A percentile compares a stretch with the other conserved stretches of the same genome.
phyloP scores from a whole-genome alignment of 495 filamentous ascomycete species.

The Tuber borchii region DNA sequence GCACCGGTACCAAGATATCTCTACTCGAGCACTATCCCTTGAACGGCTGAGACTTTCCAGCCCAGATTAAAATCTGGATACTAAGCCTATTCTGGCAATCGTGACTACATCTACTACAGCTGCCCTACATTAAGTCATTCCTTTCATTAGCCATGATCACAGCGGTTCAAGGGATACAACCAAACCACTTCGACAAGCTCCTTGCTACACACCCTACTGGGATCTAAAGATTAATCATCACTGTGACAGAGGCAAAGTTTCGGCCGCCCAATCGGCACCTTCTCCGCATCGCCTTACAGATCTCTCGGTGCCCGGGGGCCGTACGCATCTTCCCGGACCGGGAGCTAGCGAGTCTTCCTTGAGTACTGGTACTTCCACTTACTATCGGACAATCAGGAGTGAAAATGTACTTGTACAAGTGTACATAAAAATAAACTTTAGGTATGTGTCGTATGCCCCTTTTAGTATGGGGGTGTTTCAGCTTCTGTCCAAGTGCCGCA shows the following conservation, averaged over 20 bases:
- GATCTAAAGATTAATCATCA: neutral
- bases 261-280: neutral
- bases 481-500: neutral
- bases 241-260: neutral
- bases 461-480: neutral
- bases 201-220: neutral
- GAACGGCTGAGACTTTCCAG: no score
- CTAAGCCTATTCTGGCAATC: no score
- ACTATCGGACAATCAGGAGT: neutral
- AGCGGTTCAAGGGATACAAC: no score
- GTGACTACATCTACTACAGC: no score
- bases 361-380: neutral
- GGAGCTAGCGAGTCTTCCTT: neutral
- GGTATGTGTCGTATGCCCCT: neutral
- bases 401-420: no score
- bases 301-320: neutral
- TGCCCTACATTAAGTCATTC: no score
- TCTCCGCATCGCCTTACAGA: neutral
- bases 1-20: no score
- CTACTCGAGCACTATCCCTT: no score
- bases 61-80: no score
- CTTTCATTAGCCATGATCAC: no score
- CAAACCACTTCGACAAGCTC: neutral
- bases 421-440: neutral
- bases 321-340: neutral